Percentiles rank a stretch among this genome's conserved stretches.
Evolutionary conservation across 495 filamentous ascomycete genomes (phyloP).

Genomic region (Pyrenula massariospora): DNA sequence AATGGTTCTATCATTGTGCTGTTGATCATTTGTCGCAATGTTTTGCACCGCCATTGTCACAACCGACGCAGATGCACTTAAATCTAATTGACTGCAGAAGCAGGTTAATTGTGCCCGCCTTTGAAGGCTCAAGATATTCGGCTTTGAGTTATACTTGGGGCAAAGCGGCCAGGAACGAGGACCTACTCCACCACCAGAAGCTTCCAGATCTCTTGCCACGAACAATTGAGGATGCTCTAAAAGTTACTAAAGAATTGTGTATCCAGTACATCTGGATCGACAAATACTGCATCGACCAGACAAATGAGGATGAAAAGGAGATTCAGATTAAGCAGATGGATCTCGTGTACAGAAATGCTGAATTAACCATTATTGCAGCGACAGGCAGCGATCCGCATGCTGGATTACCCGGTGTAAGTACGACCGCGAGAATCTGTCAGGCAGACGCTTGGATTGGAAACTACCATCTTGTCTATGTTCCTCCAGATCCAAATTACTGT

Average conservation of each 20-base stretch:
- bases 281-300: slow-evolving; percentile 15
- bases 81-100: background rate
- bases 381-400: slow-evolving; percentile 1
- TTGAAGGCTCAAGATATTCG: background rate
- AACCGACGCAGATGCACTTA: background rate
- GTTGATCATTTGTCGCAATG: background rate
- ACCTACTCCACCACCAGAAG: background rate
- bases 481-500: background rate
- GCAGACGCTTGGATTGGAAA: background rate
- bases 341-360: slow-evolving; percentile 13
- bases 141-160: background rate
- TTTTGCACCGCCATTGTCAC: background rate
- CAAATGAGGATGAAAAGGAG: slow-evolving; percentile 9
- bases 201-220: background rate
- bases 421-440: background rate
- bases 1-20: background rate
- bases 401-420: background rate
- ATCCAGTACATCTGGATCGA: background rate
- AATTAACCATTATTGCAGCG: slow-evolving; percentile 14
- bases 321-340: slow-evolving; percentile 13
- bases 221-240: background rate
- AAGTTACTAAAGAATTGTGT: background rate
- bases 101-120: background rate
- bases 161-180: background rate
- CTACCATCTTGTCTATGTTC: background rate